phyloP scores from a whole-genome alignment of 768 basidiomycete genomes.

The Boletellus ananas region DNA sequence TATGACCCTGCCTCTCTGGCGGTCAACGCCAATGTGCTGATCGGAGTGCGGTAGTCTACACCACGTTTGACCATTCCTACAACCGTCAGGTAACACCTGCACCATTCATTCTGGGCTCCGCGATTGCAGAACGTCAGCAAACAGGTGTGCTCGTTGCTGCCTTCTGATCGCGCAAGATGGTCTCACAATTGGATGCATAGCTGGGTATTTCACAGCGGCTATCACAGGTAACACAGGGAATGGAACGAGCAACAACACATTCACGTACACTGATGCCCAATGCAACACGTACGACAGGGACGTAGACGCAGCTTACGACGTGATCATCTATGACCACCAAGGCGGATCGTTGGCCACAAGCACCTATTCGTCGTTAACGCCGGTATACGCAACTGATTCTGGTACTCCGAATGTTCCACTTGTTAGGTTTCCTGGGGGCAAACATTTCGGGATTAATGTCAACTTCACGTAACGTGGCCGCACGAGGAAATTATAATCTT shows the following conservation, averaged over 20 bases:
- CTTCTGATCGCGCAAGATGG: not conserved
- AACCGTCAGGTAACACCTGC: conserved; percentile 52
- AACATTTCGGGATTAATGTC: conserved; percentile 1
- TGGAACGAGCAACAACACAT: conserved; percentile 66
- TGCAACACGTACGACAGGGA: conserved; percentile 61
- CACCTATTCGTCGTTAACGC: conserved; percentile 4
- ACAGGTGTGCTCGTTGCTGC: conserved; percentile 40
- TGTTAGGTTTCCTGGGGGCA: conserved; percentile 37
- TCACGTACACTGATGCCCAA: conserved; percentile 53
- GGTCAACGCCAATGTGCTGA: not conserved
- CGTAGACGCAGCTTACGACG: conserved; percentile 58
- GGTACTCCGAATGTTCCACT: conserved; percentile 8
- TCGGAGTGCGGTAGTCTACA: conserved; percentile 37
- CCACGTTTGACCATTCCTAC: conserved; percentile 66
- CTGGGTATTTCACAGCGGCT: conserved; percentile 46
- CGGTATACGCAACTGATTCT: not conserved
- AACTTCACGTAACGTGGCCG: not conserved
- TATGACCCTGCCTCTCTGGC: conserved; percentile 2
- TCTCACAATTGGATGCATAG: conserved; percentile 27
- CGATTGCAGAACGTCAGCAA: conserved; percentile 55
- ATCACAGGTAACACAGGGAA: conserved; percentile 50
- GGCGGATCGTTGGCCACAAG: conserved; percentile 45
- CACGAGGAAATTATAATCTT: too few relatives aligned
- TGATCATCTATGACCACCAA: conserved; percentile 57
- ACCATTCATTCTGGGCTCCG: conserved; percentile 56